Conservation (phyloP, 768 basidiomycete genomes). For the Ephemerocybe angulata region DNA sequence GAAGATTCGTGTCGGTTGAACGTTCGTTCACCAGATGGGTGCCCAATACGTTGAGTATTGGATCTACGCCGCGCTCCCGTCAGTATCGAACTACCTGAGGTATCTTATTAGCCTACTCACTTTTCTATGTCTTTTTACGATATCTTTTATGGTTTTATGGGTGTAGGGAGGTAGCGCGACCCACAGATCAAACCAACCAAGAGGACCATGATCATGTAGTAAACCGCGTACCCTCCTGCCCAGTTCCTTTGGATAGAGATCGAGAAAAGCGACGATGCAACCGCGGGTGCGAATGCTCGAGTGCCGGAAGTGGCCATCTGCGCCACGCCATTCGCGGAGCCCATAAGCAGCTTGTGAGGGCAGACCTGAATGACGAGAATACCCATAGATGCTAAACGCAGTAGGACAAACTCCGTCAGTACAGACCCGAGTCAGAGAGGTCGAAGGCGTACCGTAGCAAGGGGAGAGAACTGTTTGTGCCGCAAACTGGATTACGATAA, state of each 20-base stretch:
- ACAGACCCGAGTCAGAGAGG: neutral
- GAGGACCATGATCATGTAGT: slow-evolving; percentile 28
- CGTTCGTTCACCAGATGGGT: too few relatives aligned
- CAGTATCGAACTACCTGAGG: too few relatives aligned
- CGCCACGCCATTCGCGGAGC: slow-evolving; percentile 51
- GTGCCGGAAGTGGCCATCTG: slow-evolving; percentile 49
- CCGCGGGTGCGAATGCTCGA: slow-evolving; percentile 50
- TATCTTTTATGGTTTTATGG: neutral
- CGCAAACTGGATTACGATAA: slow-evolving; percentile 31
- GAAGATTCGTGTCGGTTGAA: too few relatives aligned
- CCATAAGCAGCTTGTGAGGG: slow-evolving; percentile 39
- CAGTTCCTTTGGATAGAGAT: slow-evolving; percentile 43
- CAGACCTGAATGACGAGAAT: slow-evolving; percentile 41
- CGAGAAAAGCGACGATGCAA: slow-evolving; percentile 56
- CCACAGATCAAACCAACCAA: slow-evolving; percentile 25
- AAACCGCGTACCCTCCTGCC: slow-evolving; percentile 44
- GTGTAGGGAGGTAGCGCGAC: neutral
- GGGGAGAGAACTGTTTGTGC: slow-evolving; percentile 25
- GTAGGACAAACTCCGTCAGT: neutral
- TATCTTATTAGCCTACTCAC: too few relatives aligned
- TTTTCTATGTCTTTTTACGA: neutral
- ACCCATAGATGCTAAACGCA: slow-evolving; percentile 29
- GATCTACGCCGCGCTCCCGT: too few relatives aligned
- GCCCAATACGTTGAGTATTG: too few relatives aligned
- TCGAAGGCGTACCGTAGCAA: slow-evolving; percentile 33